Conservation (phyloP, 495 filamentous ascomycete species). For the Neurospora sp. region DNA sequence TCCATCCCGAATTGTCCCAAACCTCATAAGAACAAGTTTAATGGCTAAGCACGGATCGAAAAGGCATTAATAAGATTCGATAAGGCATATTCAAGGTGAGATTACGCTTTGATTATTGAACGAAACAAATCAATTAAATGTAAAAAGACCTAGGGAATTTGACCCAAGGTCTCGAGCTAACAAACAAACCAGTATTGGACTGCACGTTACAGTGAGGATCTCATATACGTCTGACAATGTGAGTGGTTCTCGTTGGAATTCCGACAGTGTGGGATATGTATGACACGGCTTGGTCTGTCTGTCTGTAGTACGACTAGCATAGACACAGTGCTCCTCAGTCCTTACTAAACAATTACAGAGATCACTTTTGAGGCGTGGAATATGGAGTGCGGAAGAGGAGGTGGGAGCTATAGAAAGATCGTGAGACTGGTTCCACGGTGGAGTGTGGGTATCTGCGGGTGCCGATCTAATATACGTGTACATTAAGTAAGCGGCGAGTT, state of each 20-base stretch:
- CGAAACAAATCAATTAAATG: too few relatives aligned
- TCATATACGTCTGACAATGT: background rate
- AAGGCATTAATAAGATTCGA: too few relatives aligned
- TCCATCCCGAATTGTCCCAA: too few relatives aligned
- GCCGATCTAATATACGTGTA: background rate
- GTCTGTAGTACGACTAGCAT: background rate
- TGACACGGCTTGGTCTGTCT: background rate
- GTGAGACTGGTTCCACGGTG: background rate
- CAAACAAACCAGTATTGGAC: too few relatives aligned
- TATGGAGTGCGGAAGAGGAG: background rate
- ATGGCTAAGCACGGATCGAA: too few relatives aligned
- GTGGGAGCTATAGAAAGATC: background rate
- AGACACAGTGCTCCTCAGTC: background rate
- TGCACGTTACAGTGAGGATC: background rate
- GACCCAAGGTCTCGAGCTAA: too few relatives aligned
- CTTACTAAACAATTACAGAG: background rate
- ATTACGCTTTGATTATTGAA: too few relatives aligned
- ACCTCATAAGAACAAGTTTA: too few relatives aligned
- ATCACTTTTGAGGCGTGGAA: background rate
- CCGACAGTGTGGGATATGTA: background rate
- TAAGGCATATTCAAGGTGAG: too few relatives aligned
- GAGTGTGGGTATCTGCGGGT: background rate
- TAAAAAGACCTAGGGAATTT: too few relatives aligned
- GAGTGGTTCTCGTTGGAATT: background rate
- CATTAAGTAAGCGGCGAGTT: background rate